These are phyloP conservation scores for Porodaedalea pini DNA, from an alignment of 1,284 basidiomycete species.

Conservation along the genomic window DNA sequence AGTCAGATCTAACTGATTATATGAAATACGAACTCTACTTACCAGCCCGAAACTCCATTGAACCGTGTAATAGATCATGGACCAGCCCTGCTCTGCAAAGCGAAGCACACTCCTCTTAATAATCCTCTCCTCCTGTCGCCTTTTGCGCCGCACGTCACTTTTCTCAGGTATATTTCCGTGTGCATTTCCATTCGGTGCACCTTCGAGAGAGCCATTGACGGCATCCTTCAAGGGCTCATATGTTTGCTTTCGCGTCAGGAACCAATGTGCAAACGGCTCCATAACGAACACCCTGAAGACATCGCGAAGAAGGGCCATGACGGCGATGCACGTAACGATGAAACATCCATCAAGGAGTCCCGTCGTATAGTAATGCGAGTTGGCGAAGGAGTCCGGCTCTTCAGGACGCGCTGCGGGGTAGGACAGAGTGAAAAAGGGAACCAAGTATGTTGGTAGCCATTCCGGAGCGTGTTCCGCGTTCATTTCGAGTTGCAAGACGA, in stretches of 20 bases:
- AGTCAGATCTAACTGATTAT: conserved; percentile 14
- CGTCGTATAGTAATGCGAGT: conserved; percentile 63
- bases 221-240: conserved; percentile 30
- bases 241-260: conserved; percentile 52
- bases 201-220: conserved; percentile 26
- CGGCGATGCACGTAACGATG: conserved; percentile 67
- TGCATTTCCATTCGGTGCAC: conserved; percentile 33
- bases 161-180: conserved; percentile 29
- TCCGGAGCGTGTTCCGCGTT: conserved; percentile 35
- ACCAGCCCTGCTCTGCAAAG: conserved; percentile 96
- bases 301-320: conserved; percentile 80
- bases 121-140: conserved; percentile 42
- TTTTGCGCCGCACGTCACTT: conserved; percentile 20
- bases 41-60: conserved; percentile 84
- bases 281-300: conserved; percentile 66
- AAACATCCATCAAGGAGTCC: conserved; percentile 72
- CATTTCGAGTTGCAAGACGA: conserved; percentile 27
- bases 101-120: conserved; percentile 73
- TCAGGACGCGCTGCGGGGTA: conserved; percentile 58
- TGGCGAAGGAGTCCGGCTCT: conserved; percentile 63
- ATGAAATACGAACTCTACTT: conserved; percentile 37
- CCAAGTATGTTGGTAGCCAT: conserved; percentile 49
- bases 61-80: conserved; percentile 73
- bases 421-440: conserved; percentile 73
- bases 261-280: conserved; percentile 75